phyloP scores from a whole-genome alignment of 768 basidiomycete genomes.

The Steccherinum ochraceum region DNA sequence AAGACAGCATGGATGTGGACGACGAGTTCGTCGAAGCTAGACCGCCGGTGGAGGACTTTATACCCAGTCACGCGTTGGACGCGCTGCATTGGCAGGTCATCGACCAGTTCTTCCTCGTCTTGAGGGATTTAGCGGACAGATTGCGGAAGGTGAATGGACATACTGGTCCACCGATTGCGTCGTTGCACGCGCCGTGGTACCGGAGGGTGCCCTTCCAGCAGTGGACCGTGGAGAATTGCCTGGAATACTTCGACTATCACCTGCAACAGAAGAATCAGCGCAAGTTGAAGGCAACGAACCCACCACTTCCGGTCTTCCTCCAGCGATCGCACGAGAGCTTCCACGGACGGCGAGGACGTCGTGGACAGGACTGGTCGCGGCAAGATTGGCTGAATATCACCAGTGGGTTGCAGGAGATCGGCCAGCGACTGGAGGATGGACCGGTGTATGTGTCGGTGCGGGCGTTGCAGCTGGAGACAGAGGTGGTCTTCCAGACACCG shows the following conservation, averaged over 20 bases:
- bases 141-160: conserved; percentile 24
- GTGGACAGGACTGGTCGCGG: conserved; percentile 72
- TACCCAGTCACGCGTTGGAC: conserved; percentile 55
- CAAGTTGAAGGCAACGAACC: conserved; percentile 24
- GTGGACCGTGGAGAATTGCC: conserved; percentile 51
- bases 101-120: conserved; percentile 58
- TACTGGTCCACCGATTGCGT: conserved; percentile 25
- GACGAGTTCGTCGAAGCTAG: conserved; percentile 31
- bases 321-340: conserved; percentile 35
- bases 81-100: conserved; percentile 62
- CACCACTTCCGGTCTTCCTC: conserved; percentile 48
- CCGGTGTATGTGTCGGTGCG: conserved; percentile 45
- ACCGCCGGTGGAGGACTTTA: conserved; percentile 25
- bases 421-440: conserved; percentile 44
- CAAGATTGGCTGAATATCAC: conserved; percentile 59
- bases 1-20: conserved; percentile 54
- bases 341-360: conserved; percentile 33
- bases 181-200: conserved; percentile 49
- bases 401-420: conserved; percentile 39
- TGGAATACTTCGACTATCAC: conserved; percentile 35
- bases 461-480: conserved; percentile 42
- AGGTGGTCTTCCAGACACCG: conserved; percentile 38
- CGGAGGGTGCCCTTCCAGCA: conserved; percentile 32
- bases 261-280: conserved; percentile 35
- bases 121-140: conserved; percentile 50